These are phyloP conservation scores for Lachancea sp. DNA, from an alignment of 805 yeast species.

Conservation along the genomic window DNA sequence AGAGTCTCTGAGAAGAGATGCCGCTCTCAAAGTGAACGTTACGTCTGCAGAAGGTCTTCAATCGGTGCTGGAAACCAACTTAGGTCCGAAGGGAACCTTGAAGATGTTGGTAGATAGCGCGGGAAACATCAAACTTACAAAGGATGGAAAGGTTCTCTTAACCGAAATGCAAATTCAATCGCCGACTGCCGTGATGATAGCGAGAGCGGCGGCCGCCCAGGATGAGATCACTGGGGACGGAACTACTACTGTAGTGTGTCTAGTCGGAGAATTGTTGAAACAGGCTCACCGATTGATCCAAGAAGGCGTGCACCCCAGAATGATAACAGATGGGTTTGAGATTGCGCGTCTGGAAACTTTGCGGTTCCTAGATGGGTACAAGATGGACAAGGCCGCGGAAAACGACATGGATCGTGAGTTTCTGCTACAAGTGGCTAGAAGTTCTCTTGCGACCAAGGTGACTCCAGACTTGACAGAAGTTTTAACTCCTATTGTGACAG, in stretches of 20 bases:
- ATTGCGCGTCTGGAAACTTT: slow-evolving; percentile 73
- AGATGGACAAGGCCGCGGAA: slow-evolving; percentile 39
- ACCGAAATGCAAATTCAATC: slow-evolving; percentile 96
- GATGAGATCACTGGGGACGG: slow-evolving; percentile 99
- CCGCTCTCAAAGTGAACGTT: slow-evolving; percentile 91
- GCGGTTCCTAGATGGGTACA: slow-evolving; percentile 61
- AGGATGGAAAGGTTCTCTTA: slow-evolving; percentile 90
- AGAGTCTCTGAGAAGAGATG: slow-evolving; percentile 90
- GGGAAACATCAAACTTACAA: slow-evolving; percentile 90
- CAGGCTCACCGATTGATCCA: slow-evolving; percentile 88
- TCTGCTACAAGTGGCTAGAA: slow-evolving; percentile 83
- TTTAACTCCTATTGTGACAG: slow-evolving; percentile 90
- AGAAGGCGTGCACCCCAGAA: slow-evolving; percentile 95
- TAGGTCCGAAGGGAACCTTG: slow-evolving; percentile 96
- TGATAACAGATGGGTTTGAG: slow-evolving; percentile 92
- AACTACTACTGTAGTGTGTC: slow-evolving; percentile 88
- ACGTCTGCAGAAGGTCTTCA: slow-evolving; percentile 97
- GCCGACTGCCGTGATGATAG: slow-evolving; percentile 85
- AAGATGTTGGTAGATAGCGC: slow-evolving; percentile 97
- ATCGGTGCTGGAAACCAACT: slow-evolving; percentile 80
- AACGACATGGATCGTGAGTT: slow-evolving; percentile 71
- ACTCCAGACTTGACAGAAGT: slow-evolving; percentile 68
- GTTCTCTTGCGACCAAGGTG: slow-evolving; percentile 85
- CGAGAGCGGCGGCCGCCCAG: slow-evolving; percentile 97
- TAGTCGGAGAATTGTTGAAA: slow-evolving; percentile 89